Conservation (phyloP, 306 rosid genomes). For the Arachis hypogaea region DNA sequence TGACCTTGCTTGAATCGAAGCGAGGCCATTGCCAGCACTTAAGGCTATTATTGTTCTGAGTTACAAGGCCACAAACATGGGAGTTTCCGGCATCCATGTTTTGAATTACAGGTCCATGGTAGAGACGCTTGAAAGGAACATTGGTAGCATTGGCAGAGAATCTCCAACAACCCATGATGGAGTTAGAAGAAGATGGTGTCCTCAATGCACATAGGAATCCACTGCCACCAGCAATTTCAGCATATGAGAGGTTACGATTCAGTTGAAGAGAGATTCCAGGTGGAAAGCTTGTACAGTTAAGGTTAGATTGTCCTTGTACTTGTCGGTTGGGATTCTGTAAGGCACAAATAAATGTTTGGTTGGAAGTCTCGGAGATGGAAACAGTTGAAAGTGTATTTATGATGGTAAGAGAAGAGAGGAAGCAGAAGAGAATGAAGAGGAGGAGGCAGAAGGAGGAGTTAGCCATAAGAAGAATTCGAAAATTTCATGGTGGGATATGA, state of each 20-base stretch:
- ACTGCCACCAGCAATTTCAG: slow-evolving; percentile 67
- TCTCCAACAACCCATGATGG: slow-evolving; percentile 78
- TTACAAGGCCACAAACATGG: slow-evolving; percentile 67
- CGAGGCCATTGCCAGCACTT: slow-evolving; percentile 75
- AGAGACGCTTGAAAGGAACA: slow-evolving; percentile 45
- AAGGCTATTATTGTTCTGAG: slow-evolving; percentile 29
- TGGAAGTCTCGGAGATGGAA: slow-evolving; percentile 65
- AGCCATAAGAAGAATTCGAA: slow-evolving; percentile 55
- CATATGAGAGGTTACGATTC: slow-evolving; percentile 40
- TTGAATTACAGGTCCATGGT: slow-evolving; percentile 46
- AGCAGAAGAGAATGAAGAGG: slow-evolving; percentile 30
- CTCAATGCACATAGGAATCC: slow-evolving; percentile 69
- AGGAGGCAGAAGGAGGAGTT: not conserved
- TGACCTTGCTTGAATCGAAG: not conserved
- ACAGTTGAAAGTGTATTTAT: slow-evolving; percentile 58
- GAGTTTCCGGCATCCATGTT: slow-evolving; percentile 60
- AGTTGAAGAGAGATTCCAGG: slow-evolving; percentile 36
- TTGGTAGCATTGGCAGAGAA: slow-evolving; percentile 55
- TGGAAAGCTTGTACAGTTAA: slow-evolving; percentile 69
- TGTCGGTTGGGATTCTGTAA: slow-evolving; percentile 38
- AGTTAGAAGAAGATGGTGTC: slow-evolving; percentile 37
- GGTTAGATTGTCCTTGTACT: slow-evolving; percentile 33
- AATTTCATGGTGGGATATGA: slow-evolving; percentile 51
- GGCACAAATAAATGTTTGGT: slow-evolving; percentile 67
- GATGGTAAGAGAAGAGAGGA: slow-evolving; percentile 36